Evolutionary conservation across 805 yeast genomes (phyloP).

Genomic region (Starmerella floricola): DNA sequence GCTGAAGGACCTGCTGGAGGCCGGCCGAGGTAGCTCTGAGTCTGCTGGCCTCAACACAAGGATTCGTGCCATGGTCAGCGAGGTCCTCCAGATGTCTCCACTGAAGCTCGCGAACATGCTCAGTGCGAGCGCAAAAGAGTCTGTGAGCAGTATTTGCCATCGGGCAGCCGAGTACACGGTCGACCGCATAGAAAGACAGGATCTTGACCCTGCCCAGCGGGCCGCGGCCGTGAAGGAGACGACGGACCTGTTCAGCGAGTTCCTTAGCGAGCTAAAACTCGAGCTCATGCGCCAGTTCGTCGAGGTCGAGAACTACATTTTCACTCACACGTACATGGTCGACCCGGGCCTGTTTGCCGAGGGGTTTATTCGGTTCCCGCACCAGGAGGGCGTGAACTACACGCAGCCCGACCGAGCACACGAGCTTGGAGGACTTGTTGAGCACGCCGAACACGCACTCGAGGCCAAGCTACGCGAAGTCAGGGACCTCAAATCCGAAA

Average conservation of each 20-base stretch:
- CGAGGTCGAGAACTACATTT: constrained; percentile 10
- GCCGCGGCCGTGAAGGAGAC: constrained; percentile 1
- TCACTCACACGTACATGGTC: constrained; percentile 5
- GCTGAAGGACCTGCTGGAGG: constrained; percentile 6
- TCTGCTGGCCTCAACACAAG: constrained; percentile 4
- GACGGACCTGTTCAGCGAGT: constrained; percentile 4
- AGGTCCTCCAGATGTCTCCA: constrained; percentile 9
- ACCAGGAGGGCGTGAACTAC: constrained; percentile 17
- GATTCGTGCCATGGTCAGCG: constrained; percentile 9
- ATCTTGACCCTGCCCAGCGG: not conserved
- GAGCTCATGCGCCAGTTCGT: constrained; percentile 1
- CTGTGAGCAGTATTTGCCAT: constrained; percentile 3
- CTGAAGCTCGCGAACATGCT: constrained; percentile 6
- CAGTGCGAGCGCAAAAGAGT: constrained; percentile 1
- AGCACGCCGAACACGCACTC: constrained; percentile 2
- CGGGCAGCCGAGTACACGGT: constrained; percentile 7
- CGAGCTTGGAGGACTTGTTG: constrained; percentile 1
- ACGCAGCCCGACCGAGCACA: constrained; percentile 6
- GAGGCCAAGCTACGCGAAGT: constrained; percentile 1
- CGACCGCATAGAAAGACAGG: not conserved
- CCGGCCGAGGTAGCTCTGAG: constrained; percentile 1
- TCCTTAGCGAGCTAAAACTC: constrained; percentile 1
- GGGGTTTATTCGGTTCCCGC: constrained; percentile 15
- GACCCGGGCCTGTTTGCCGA: constrained; percentile 13
- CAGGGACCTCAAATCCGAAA: not conserved